Conservation (phyloP, 306 rosid species). For the Coriaria nepalensis region DNA sequence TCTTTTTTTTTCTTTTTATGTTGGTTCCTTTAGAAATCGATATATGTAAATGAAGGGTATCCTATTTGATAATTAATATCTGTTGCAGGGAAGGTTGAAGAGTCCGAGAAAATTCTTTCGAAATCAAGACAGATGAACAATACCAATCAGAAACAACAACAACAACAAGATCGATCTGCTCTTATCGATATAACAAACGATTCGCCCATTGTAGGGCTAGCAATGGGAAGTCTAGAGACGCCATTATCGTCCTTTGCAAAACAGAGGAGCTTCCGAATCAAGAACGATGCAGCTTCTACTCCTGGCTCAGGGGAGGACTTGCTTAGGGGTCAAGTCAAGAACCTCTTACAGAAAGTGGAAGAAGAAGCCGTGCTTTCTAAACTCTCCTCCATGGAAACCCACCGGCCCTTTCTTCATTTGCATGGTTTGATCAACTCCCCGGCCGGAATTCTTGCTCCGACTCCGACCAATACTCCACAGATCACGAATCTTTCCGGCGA, state of each 20-base stretch:
- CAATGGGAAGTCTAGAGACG: slow-evolving; percentile 33
- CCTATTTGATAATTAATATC: neutral
- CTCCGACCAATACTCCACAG: slow-evolving; percentile 85
- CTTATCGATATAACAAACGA: slow-evolving; percentile 75
- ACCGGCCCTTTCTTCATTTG: slow-evolving; percentile 35
- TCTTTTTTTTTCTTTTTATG: neutral
- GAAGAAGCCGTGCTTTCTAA: slow-evolving; percentile 78
- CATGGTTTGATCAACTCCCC: slow-evolving; percentile 35
- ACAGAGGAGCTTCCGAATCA: slow-evolving; percentile 32
- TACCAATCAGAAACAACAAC: slow-evolving; percentile 19
- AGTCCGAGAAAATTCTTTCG: slow-evolving; percentile 29
- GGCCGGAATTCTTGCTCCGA: slow-evolving; percentile 54
- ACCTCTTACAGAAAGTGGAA: slow-evolving; percentile 76
- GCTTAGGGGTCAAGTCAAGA: slow-evolving; percentile 89
- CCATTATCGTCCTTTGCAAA: slow-evolving; percentile 38
- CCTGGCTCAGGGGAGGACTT: slow-evolving; percentile 92
- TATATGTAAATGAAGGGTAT: neutral
- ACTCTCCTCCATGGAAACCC: slow-evolving; percentile 24
- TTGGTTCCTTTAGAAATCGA: neutral
- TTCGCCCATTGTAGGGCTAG: slow-evolving; percentile 88
- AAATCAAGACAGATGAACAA: slow-evolving; percentile 31
- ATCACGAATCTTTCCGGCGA: slow-evolving; percentile 23
- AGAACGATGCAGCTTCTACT: slow-evolving; percentile 20
- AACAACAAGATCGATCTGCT: slow-evolving; percentile 46
- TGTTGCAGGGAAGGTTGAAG: slow-evolving; percentile 42